Evolutionary conservation across 768 basidiomycete genomes (phyloP).

Genomic region (Tylopilus sp.): DNA sequence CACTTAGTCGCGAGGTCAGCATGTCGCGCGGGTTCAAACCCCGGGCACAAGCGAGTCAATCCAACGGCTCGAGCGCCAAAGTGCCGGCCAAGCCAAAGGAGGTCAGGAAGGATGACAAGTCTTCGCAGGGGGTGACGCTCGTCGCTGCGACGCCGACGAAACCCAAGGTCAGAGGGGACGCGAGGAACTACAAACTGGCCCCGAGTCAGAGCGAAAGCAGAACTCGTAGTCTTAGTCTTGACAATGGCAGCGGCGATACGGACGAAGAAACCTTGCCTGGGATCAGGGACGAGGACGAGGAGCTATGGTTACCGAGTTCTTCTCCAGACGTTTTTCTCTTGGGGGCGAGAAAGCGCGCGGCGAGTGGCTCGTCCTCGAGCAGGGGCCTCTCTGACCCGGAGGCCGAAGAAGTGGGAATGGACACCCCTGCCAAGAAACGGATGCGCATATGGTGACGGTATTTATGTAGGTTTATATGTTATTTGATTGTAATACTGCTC

Average conservation of each 20-base stretch:
- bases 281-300: constrained; percentile 33
- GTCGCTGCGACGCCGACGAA: constrained; percentile 58
- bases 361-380: constrained; percentile 27
- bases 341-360: constrained; percentile 21
- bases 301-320: constrained; percentile 38
- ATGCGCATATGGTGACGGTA: constrained; percentile 8
- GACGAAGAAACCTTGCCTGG: constrained; percentile 4
- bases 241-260: background rate
- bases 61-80: constrained; percentile 17
- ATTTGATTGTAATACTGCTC: background rate
- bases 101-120: constrained; percentile 3
- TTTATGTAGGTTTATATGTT: constrained; percentile 3
- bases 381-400: constrained; percentile 15
- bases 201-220: constrained; percentile 9
- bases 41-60: constrained; percentile 20
- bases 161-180: constrained; percentile 16
- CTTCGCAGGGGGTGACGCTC: constrained; percentile 31
- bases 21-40: constrained; percentile 72
- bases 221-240: constrained; percentile 3
- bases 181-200: constrained; percentile 4
- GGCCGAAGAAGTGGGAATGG: constrained; percentile 6
- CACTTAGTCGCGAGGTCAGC: constrained; percentile 68
- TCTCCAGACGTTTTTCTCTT: constrained; percentile 43
- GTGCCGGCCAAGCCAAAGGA: constrained; percentile 7
- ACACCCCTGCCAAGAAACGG: constrained; percentile 29